Evolutionary conservation across 306 rosid genomes (phyloP), one percentile per base, ranked within the genome.

Genomic region (Canavalia ensiformis): DNA sequence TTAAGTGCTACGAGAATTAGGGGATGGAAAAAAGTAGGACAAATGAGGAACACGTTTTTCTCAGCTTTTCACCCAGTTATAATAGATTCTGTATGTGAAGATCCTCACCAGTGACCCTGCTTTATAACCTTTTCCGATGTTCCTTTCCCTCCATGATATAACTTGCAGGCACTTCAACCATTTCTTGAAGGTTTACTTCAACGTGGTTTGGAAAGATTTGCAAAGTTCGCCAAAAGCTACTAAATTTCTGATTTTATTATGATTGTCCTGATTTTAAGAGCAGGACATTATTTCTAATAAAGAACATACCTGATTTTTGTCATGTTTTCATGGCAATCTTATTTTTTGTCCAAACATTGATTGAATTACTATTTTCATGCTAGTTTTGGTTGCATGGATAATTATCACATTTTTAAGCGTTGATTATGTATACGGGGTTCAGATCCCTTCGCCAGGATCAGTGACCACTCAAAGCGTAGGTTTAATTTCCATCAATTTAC

Each of bases 141-240:
- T 87, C 9, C 31, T 25, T 12, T 56, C 45, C 70, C 55, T 64
- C 52, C 80, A 65, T 79, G 29, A 51, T 47, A 74, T 66, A 51
- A 60, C 81, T 55, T 88, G 60, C 89, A 96, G 99, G 98, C 98
- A 44, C 84, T 93, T 83, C 84, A 89, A 84, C 99, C 98, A 57
- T 90, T 96, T 74, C 98, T 92, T 35, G 89, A 92, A 86, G 84
- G 85, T 82, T 85, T 96, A 78, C 99, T 96, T 76, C 58, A 9
- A 75, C 84, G 90, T 33, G 97, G 97, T 72, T 86, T 96, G 87
- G 90, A 93, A 85, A 77, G 88, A 69, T 93, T 93, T 81, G 91
- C 96, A 18, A 87, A 59, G 1, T 84, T 88, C 72, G 92, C 91
- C 28, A 90, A 85, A 83, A 90, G 82, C 88, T 90, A 86, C 88